Base-by-base conservation (phyloP, 2,329 filamentous ascomycete genomes). In the Exophiala sp. region DNA sequence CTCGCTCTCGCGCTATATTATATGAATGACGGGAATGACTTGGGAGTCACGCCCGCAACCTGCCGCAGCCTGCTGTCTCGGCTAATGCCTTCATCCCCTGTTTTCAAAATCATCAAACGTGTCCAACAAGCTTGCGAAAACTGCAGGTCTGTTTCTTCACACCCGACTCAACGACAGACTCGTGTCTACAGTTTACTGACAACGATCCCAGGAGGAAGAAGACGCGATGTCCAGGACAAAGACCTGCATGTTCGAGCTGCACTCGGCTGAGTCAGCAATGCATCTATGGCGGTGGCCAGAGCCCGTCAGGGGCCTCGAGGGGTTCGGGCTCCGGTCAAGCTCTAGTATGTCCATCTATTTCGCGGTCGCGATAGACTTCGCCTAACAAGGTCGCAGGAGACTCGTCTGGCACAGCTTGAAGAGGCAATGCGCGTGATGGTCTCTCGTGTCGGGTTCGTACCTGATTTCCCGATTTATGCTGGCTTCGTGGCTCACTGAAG, bases 221-320 rank as follows among this genome's bases (percentile, higher is more conserved):
- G 48, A 57, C 51, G 14, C 55, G 58, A 14, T 60, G 58, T 46
- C 58, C 58, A 13, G 58, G 58, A n/a, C 55, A 60, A 29, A 56
- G 45, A 30, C 58, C 58, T 5, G 23, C 53, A 6, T 60, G 58
- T 27, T 60, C 58, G 37, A 58, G 44, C n/a, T 60, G 58, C 39
- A 46, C 51, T 9, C 48, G 58, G 14, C 57, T 60, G 13, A 34
- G 34, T 32, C 58, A 60, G 42, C 40, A 21, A 19, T 60, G 57
- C 45, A 42, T 43, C 8, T 60, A 60, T 32, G 37, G 37, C 13
- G 37, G 43, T 13, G 43, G 41, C 32, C 19, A 34, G 29, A 48
- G 39, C 34, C 22, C 21, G 38, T 30, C 43, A 10, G 21, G n/a
- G 29, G 7, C 29, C 18, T 27, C 24, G 38, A 37, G 22, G 43